Base-by-base conservation (phyloP, 768 basidiomycete species). In the Mycena galopus region DNA sequence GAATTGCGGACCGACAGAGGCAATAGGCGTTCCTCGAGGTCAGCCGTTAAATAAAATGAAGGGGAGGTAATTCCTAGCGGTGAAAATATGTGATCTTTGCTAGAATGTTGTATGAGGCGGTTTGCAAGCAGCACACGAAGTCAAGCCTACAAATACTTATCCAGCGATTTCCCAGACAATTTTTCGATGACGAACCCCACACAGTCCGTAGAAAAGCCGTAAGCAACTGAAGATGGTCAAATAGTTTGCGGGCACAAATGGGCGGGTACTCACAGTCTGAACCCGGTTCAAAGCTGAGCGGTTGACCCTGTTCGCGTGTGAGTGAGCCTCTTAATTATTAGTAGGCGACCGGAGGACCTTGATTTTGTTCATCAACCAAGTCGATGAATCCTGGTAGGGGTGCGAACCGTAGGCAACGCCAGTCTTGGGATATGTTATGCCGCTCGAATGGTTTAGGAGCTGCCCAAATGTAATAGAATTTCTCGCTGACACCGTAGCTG, bases 381-480 rank as follows among this genome's bases (percentile, higher is more conserved):
- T 61, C n/a, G 67, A 63, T 5, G 62, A 58, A 9, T 77, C 64
- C 53, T 77, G 67, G 21, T 79, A 23, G n/a, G 57, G 33, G 23
- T 29, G n/a, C 19, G 57, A 58, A 35, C 57, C 57, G 33, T 35
- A 58, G 16, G 57, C 21, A 3, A 6, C 0, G 27, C 33, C 57
- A 58, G 33, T 12, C n/a, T 58, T 23, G 65, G 74, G 73, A 56
- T 83, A 83, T 33, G 75, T 77, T 4, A 83, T 37, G 1, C 82
- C 82, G 44, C 81, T 82, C 3, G 80, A 76, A 42, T 81, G 81
- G 59, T 81, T 82, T 12, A 83, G 73, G 0, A 83, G 73, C 62
- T 83, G 80, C n/a, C 69, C 53, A 14, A 83, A 51, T 0, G 75
- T 78, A 3, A 82, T 77, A 4, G 53, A 58, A 2, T 19, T 76